These are phyloP conservation scores for Sporothrix curviconia DNA, from an alignment of 2,329 filamentous ascomycete genomes.

Conservation along the genomic window DNA sequence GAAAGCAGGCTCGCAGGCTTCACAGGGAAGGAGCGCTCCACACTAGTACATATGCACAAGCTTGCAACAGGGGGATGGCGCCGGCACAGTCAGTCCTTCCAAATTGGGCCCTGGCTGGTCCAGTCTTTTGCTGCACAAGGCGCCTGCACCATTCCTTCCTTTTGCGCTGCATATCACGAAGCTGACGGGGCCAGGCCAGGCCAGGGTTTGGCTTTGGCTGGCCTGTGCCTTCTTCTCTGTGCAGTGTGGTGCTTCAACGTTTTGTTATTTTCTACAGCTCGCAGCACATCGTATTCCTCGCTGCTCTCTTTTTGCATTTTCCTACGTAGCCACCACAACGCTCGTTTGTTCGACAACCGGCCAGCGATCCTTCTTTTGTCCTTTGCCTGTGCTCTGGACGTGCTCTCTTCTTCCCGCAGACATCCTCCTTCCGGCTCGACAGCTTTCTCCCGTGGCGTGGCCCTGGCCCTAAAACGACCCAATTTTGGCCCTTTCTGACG, in stretches of 20 bases:
- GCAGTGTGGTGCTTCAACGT: not conserved
- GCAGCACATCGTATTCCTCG: no score
- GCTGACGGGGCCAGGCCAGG: constrained; percentile 4
- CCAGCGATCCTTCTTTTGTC: no score
- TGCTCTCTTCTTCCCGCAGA: not conserved
- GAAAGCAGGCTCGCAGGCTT: not conserved
- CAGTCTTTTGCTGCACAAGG: no score
- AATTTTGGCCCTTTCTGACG: not conserved
- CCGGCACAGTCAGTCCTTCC: not conserved
- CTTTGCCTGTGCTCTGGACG: no score
- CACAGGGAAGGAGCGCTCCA: not conserved
- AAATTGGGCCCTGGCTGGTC: no score
- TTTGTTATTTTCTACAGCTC: constrained; percentile 8
- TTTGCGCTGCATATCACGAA: no score
- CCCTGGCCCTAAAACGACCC: not conserved
- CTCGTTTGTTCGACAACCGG: no score
- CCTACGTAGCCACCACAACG: no score
- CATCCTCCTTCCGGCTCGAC: not conserved
- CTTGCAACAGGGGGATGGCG: not conserved
- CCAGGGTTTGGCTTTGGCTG: not conserved
- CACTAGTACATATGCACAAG: no score
- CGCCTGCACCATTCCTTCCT: no score
- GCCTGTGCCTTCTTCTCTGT: not conserved
- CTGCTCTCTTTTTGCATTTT: no score
- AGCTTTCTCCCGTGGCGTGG: not conserved